A percentile compares a stretch with the other conserved stretches of the same genome.
These are phyloP conservation scores for Colletotrichum somersetense DNA, from an alignment of 2,329 filamentous ascomycete species.

Conservation along the genomic window DNA sequence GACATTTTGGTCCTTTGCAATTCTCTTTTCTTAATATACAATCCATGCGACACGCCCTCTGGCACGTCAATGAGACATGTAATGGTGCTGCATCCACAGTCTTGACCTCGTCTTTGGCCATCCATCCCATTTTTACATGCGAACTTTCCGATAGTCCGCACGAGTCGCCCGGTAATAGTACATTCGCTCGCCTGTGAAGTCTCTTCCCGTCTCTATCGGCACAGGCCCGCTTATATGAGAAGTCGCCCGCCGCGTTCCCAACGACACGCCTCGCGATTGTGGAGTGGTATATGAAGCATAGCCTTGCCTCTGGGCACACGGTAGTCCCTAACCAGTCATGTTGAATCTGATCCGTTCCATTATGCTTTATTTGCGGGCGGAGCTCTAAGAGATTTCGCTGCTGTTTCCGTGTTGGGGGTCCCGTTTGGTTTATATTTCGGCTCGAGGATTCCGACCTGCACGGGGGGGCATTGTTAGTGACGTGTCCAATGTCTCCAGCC, in stretches of 20 bases:
- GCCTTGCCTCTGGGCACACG: not conserved
- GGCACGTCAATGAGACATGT: not conserved
- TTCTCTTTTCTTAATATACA: slow-evolving; percentile 30
- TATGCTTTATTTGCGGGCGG: not conserved
- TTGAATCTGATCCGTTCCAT: not conserved
- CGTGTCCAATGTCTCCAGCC: not conserved
- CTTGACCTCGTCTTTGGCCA: not conserved
- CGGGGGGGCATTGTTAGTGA: slow-evolving; percentile 5
- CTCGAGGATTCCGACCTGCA: slow-evolving; percentile 57
- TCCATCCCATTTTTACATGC: not conserved
- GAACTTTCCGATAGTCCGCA: not conserved
- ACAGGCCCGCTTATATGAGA: not conserved
- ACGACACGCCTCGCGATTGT: not conserved
- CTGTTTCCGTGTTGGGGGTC: slow-evolving; percentile 30
- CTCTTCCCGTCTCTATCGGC: not conserved
- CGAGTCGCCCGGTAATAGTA: not conserved
- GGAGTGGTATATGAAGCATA: not conserved
- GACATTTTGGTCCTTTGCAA: slow-evolving; percentile 18
- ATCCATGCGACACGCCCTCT: not conserved
- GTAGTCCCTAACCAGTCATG: not conserved
- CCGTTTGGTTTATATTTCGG: slow-evolving; percentile 49
- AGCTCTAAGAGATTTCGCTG: slow-evolving; percentile 37
- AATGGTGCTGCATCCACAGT: no score
- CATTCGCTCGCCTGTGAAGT: not conserved
- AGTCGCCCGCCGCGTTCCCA: not conserved